Percentiles rank a stretch among this genome's conserved stretches.
Evolutionary conservation across 768 basidiomycete genomes (phyloP).

Genomic region (Lactifluus piperatus): DNA sequence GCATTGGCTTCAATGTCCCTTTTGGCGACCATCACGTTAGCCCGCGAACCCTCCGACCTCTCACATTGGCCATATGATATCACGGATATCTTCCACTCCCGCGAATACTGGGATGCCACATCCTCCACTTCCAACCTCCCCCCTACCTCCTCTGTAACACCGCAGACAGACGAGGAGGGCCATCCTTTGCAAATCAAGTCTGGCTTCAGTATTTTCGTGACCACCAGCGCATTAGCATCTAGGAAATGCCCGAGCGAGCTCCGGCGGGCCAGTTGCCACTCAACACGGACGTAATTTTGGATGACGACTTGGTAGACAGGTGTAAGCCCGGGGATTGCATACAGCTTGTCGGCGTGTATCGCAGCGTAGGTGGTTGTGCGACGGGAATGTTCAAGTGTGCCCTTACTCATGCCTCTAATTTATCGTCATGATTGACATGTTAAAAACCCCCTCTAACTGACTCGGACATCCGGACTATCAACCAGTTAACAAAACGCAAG

Average conservation of each 20-base stretch:
- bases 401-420: background rate
- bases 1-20: slow-evolving; percentile 87
- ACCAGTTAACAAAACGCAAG: slow-evolving; percentile 81
- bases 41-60: slow-evolving; percentile 80
- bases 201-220: slow-evolving; percentile 86
- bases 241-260: slow-evolving; percentile 99
- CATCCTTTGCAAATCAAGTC: slow-evolving; percentile 84
- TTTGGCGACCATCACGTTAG: slow-evolving; percentile 98
- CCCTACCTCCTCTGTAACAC: slow-evolving; percentile 79
- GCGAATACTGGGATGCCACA: slow-evolving; percentile 90
- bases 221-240: slow-evolving; percentile 95
- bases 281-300: slow-evolving; percentile 91
- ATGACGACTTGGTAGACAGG: slow-evolving; percentile 93
- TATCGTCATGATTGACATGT: background rate
- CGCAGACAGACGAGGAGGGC: slow-evolving; percentile 88
- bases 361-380: slow-evolving; percentile 86
- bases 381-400: slow-evolving; percentile 87
- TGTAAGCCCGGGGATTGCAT: slow-evolving; percentile 98
- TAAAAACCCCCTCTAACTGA: slow-evolving; percentile 57
- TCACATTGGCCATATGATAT: slow-evolving; percentile 94
- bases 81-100: slow-evolving; percentile 82
- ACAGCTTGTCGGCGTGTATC: slow-evolving; percentile 91
- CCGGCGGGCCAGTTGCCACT: slow-evolving; percentile 95
- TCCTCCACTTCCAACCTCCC: slow-evolving; percentile 79
- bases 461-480: slow-evolving; percentile 91